phyloP scores from a whole-genome alignment of 495 filamentous ascomycete species.

The Penicillium argentinense region DNA sequence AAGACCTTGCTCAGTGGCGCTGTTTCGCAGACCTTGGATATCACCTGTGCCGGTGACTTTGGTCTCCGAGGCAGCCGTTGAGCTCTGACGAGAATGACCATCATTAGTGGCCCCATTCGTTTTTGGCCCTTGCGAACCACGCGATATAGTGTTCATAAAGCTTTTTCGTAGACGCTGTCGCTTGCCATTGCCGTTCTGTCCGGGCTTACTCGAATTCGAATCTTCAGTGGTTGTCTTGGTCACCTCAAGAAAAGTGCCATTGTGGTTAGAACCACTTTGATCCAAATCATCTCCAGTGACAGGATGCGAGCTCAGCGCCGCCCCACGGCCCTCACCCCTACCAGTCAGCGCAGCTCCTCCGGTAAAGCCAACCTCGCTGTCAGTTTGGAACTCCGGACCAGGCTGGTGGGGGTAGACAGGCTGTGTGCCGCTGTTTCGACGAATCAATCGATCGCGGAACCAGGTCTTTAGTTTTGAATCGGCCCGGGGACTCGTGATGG shows the following conservation, averaged over 20 bases:
- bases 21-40: constrained; percentile 45
- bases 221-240: constrained; percentile 17
- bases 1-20: constrained; percentile 48
- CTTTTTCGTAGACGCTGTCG: constrained; percentile 23
- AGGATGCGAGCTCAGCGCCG: constrained; percentile 37
- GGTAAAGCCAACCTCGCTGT: constrained; percentile 17
- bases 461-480: constrained; percentile 31
- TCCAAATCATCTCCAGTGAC: constrained; percentile 23
- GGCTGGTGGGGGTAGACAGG: constrained; percentile 27
- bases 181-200: constrained; percentile 20
- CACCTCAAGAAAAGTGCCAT: constrained; percentile 12
- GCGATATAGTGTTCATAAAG: constrained; percentile 26
- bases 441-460: constrained; percentile 29
- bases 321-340: constrained; percentile 17
- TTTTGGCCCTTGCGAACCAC: constrained; percentile 21
- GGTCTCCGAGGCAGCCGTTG: constrained; percentile 44
- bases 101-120: constrained; percentile 19
- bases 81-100: constrained; percentile 34
- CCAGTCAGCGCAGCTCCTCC: constrained; percentile 25
- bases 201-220: not conserved
- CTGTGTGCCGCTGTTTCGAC: constrained; percentile 20
- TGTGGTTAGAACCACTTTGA: constrained; percentile 17
- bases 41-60: constrained; percentile 33
- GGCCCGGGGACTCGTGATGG: constrained; percentile 22
- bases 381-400: constrained; percentile 19